A percentile compares a stretch with the other conserved stretches of the same genome.
Conservation (phyloP, 1,284 basidiomycete species). For the Earliella scabrosa region DNA sequence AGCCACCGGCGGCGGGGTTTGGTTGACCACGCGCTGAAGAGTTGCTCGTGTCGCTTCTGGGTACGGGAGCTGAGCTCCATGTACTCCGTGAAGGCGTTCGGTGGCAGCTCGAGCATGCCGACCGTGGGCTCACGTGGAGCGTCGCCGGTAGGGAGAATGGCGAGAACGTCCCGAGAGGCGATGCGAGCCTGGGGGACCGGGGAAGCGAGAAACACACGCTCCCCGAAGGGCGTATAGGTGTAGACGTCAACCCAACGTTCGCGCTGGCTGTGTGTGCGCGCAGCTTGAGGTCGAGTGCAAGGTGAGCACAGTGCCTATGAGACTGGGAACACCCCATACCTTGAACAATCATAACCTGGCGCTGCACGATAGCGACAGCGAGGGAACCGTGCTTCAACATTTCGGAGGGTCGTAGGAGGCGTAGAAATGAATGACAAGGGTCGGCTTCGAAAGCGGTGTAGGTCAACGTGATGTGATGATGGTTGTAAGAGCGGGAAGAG, state of each 20-base stretch:
- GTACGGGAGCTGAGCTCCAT: slow-evolving; percentile 51
- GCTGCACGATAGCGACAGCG: slow-evolving; percentile 67
- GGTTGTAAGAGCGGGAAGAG: neutral
- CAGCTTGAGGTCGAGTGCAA: slow-evolving; percentile 40
- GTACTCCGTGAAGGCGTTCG: slow-evolving; percentile 58
- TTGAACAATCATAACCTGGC: slow-evolving; percentile 67
- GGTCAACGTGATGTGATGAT: neutral
- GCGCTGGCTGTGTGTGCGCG: slow-evolving; percentile 51
- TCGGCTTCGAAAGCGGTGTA: neutral
- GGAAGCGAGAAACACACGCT: slow-evolving; percentile 62
- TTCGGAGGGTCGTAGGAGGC: neutral
- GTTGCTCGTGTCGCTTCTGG: slow-evolving; percentile 52
- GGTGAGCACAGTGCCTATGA: neutral
- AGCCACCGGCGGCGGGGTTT: slow-evolving; percentile 10
- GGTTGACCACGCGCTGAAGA: slow-evolving; percentile 36
- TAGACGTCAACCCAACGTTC: slow-evolving; percentile 67
- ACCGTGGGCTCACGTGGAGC: slow-evolving; percentile 39
- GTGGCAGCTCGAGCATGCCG: slow-evolving; percentile 66
- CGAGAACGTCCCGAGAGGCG: slow-evolving; percentile 55
- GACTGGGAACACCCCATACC: slow-evolving; percentile 41
- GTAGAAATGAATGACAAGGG: neutral
- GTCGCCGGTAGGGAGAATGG: slow-evolving; percentile 52
- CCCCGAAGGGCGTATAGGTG: slow-evolving; percentile 63
- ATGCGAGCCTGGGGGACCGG: slow-evolving; percentile 63
- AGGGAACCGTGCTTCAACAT: slow-evolving; percentile 62